Conservation (phyloP, 768 basidiomycete species). For the Podaxis sp. region DNA sequence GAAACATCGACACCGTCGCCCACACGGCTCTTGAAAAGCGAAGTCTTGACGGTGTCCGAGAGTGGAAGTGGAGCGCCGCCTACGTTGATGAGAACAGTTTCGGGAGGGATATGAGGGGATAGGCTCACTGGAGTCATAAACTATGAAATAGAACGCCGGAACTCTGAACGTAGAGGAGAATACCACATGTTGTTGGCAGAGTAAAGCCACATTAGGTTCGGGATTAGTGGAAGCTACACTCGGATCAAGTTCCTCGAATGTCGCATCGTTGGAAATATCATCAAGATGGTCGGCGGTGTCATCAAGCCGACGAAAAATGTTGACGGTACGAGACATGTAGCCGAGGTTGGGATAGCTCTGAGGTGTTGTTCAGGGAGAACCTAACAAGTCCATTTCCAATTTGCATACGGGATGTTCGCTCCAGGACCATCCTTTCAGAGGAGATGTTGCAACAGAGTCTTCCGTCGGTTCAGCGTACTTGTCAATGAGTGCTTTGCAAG, state of each 20-base stretch:
- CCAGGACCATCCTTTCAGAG: constrained; percentile 46
- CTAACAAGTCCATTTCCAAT: not conserved
- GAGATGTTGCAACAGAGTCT: constrained; percentile 1
- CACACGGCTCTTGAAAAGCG: constrained; percentile 55
- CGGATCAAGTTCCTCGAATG: constrained; percentile 40
- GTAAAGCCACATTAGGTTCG: constrained; percentile 33
- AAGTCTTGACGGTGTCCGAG: constrained; percentile 51
- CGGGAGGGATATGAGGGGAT: constrained; percentile 16
- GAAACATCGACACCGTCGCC: constrained; percentile 46
- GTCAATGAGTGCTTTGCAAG: constrained; percentile 52
- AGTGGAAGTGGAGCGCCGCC: constrained; percentile 67
- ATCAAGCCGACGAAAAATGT: not conserved
- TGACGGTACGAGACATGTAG: constrained; percentile 42
- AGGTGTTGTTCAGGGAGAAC: constrained; percentile 12
- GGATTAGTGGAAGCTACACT: constrained; percentile 23
- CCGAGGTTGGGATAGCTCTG: constrained; percentile 42
- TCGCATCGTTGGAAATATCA: constrained; percentile 16
- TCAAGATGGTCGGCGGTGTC: constrained; percentile 6
- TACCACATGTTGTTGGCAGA: constrained; percentile 65
- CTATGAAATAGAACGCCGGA: constrained; percentile 81
- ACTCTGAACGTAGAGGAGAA: constrained; percentile 80
- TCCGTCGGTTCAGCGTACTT: constrained; percentile 16
- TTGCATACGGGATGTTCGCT: constrained; percentile 17
- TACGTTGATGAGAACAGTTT: constrained; percentile 27
- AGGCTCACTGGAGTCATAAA: constrained; percentile 67